phyloP scores from a whole-genome alignment of 1,284 basidiomycete species.

The Microbotryum lychnidis-dioicae region DNA sequence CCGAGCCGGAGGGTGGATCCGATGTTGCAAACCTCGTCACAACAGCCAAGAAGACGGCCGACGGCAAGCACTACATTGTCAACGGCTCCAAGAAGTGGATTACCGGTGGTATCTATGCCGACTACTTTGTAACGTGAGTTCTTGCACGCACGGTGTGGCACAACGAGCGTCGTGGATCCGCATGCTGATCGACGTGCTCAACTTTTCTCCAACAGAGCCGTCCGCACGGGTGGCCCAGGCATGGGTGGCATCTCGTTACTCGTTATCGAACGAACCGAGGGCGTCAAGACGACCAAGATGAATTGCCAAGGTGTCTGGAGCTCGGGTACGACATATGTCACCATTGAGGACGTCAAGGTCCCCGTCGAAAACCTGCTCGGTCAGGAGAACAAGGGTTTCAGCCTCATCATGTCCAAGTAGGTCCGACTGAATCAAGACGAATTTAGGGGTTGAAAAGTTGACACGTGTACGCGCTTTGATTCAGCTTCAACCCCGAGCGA shows the following conservation, averaged over 20 bases:
- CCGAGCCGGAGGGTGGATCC: constrained; percentile 35
- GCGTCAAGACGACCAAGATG: constrained; percentile 36
- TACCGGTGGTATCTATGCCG: constrained; percentile 34
- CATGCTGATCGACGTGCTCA: constrained; percentile 11
- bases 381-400: constrained; percentile 27
- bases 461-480: too few relatives aligned
- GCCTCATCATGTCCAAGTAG: constrained; percentile 30
- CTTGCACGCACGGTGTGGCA: background rate
- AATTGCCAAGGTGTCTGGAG: constrained; percentile 36
- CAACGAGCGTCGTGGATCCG: background rate
- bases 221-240: constrained; percentile 42
- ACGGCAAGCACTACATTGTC: constrained; percentile 41
- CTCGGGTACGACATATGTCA: constrained; percentile 39
- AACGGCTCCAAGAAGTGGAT: constrained; percentile 41
- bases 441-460: background rate
- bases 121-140: constrained; percentile 34
- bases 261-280: constrained; percentile 36
- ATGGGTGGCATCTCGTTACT: constrained; percentile 39
- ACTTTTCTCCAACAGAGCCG: constrained; percentile 28
- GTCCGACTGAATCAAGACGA: constrained; percentile 2
- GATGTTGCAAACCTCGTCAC: constrained; percentile 40
- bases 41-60: constrained; percentile 36
- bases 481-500: constrained; percentile 7
- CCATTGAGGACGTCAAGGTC: constrained; percentile 39
- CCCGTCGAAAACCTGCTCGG: constrained; percentile 39